Base-by-base conservation (phyloP, 345 rosid genomes). In the Eutrema japonicum region DNA sequence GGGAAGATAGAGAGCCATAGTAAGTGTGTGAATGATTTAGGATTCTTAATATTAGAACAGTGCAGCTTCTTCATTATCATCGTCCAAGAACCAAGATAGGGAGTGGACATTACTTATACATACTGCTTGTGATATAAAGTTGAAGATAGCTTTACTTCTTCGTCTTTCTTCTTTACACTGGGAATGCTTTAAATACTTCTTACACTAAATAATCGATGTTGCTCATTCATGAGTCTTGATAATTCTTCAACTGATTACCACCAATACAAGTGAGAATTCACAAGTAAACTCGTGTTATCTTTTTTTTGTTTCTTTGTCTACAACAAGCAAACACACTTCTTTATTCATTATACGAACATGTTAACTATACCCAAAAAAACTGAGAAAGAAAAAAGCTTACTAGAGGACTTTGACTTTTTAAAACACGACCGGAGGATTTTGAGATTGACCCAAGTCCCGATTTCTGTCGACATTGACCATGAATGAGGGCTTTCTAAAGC, bases 91-190 rank as follows among this genome's bases (percentile, higher is more conserved):
- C 70, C 56, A 55, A 46, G 48, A 36, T 64, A 64, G 64, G 49
- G 56, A 64, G 61, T 64, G 56, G 57, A 73, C 71, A 35, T 64
- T 59, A 65, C 45, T 37, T 66, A 66, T 56, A 66, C 77, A 48
- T 46, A 73, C 66, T 51, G 14, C 51, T 66, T 73, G 66, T 65
- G 65, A 36, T 65, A 73, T 73, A 73, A 64, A 53, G 64, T 64
- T 54, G 48, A 64, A 64, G 76, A 72, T 52, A 51, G 45, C 74
- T 59, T 22, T 70, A 58, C 49, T 48, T 37, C 27, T 45, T 65
- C 22, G 27, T 45, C 67, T 32, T 32, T 50, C 48, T 55, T 68
- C 32, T 6, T 41, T 16, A 16, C 51, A 3, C 38, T 32, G 27
- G 41, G 4, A 2, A 2, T 63, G 53, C 27, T 46, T 45, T 14